Conservation (phyloP, 169 alveolate species). For the Hepatocystis sp. region DNA sequence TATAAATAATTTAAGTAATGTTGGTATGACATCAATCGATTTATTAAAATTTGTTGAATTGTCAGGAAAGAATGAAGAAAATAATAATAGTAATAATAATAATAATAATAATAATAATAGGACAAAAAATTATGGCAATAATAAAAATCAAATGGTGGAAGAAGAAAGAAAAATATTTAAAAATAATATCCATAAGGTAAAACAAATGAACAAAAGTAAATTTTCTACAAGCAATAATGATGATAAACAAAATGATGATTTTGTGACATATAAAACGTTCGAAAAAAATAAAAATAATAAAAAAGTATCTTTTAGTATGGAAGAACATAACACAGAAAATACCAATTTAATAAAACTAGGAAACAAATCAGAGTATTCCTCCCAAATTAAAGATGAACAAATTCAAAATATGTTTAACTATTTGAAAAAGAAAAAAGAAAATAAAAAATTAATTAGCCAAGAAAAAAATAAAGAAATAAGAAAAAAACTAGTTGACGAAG, state of each 20-base stretch:
- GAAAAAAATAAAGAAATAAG: slow-evolving; percentile 70
- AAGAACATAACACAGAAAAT: no score
- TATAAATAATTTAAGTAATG: slow-evolving; percentile 60
- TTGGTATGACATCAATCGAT: slow-evolving; percentile 75
- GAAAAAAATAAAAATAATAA: slow-evolving; percentile 9
- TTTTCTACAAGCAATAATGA: not conserved
- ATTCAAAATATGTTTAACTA: slow-evolving; percentile 70
- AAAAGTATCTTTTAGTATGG: slow-evolving; percentile 20
- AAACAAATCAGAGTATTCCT: no score
- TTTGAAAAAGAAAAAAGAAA: slow-evolving; percentile 75
- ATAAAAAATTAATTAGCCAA: slow-evolving; percentile 22
- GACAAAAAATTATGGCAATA: no score
- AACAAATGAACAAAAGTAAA: slow-evolving; percentile 64
- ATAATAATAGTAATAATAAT: slow-evolving; percentile 11
- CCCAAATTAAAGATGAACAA: slow-evolving; percentile 72
- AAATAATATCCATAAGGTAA: slow-evolving; percentile 60
- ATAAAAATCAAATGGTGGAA: no score
- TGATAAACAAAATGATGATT: slow-evolving; percentile 76
- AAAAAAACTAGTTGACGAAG: slow-evolving; percentile 74
- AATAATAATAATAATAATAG: no score
- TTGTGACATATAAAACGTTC: slow-evolving; percentile 56
- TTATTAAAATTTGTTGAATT: slow-evolving; percentile 73
- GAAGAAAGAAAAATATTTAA: slow-evolving; percentile 69
- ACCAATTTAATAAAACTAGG: no score
- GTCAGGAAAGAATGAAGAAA: slow-evolving; percentile 62